Evolutionary conservation across 768 basidiomycete genomes (phyloP).

Genomic region (Gloeostereum incarnatum): DNA sequence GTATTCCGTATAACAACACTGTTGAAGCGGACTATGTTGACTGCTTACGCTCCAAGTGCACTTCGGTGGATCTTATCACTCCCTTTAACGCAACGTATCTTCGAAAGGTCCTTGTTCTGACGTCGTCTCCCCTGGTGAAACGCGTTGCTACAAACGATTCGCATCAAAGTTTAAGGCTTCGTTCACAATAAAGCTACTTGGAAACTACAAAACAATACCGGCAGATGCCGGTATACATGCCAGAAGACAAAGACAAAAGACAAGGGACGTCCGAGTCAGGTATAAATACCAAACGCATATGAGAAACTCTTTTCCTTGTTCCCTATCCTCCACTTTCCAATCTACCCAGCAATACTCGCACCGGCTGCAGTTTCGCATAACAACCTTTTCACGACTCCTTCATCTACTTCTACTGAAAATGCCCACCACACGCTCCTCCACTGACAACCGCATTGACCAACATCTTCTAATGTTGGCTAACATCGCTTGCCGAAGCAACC

Average conservation of each 20-base stretch:
- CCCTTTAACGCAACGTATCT: slow-evolving; percentile 3
- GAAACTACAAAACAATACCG: slow-evolving; percentile 25
- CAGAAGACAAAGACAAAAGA: slow-evolving; percentile 9
- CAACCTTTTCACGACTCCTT: background rate
- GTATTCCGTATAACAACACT: too few relatives aligned
- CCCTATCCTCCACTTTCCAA: background rate
- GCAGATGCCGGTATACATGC: slow-evolving; percentile 18
- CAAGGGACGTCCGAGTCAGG: background rate
- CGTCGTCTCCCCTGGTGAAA: background rate
- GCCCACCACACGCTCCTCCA: too few relatives aligned
- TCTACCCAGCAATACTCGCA: background rate
- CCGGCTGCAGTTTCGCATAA: background rate
- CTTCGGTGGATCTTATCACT: too few relatives aligned
- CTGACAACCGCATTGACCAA: too few relatives aligned
- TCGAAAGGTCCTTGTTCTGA: background rate
- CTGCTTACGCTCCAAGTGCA: too few relatives aligned
- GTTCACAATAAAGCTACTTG: background rate
- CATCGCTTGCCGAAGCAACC: background rate
- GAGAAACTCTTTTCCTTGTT: slow-evolving; percentile 2
- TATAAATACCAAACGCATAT: background rate
- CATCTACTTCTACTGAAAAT: too few relatives aligned
- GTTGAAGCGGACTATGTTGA: too few relatives aligned
- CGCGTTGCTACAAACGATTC: background rate
- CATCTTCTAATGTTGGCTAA: too few relatives aligned
- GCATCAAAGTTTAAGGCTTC: background rate